phyloP scores from a whole-genome alignment of 768 basidiomycete species.

The Boletus pseudopeckii region DNA sequence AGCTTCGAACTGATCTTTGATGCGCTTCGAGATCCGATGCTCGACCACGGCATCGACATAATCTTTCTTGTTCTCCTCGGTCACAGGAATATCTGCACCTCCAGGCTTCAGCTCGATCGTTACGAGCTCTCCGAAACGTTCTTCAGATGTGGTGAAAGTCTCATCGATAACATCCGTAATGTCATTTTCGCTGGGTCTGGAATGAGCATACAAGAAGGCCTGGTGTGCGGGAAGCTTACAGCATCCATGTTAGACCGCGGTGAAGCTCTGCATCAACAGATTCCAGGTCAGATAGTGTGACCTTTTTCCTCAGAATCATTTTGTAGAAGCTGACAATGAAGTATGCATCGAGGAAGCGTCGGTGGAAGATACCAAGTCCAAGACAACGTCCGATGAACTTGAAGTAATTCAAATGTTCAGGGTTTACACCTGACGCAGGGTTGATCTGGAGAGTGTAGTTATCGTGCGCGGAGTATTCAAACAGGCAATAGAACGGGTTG shows the following conservation, averaged over 20 bases:
- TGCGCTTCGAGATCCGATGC: conserved; percentile 95
- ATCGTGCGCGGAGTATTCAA: conserved; percentile 99
- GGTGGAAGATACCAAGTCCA: conserved; percentile 97
- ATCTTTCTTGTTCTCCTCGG: conserved; percentile 98
- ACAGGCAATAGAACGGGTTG: conserved; percentile 99
- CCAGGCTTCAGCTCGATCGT: conserved; percentile 93
- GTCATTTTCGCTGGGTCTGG: conserved; percentile 79
- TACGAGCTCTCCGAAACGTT: conserved; percentile 97
- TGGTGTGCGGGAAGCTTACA: conserved; percentile 51
- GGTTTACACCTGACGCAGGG: conserved; percentile 96
- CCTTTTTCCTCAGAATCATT: conserved; percentile 99
- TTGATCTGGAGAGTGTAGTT: conserved; percentile 99
- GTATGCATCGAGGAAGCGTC: conserved; percentile 98
- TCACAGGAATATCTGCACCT: conserved; percentile 82
- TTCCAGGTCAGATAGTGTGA: conserved; percentile 89
- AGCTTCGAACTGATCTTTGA: conserved; percentile 98
- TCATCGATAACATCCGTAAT: conserved; percentile 98
- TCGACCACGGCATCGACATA: conserved; percentile 94
- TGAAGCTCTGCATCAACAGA: conserved; percentile 94
- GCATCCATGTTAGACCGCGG: conserved; percentile 97
- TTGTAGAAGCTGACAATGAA: conserved; percentile 99
- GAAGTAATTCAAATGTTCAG: conserved; percentile 99
- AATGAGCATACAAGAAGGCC: conserved; percentile 10
- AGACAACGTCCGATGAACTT: conserved; percentile 98
- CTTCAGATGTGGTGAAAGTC: conserved; percentile 95